phyloP scores from a whole-genome alignment of 495 filamentous ascomycete species.

The Penicillium ucsense region DNA sequence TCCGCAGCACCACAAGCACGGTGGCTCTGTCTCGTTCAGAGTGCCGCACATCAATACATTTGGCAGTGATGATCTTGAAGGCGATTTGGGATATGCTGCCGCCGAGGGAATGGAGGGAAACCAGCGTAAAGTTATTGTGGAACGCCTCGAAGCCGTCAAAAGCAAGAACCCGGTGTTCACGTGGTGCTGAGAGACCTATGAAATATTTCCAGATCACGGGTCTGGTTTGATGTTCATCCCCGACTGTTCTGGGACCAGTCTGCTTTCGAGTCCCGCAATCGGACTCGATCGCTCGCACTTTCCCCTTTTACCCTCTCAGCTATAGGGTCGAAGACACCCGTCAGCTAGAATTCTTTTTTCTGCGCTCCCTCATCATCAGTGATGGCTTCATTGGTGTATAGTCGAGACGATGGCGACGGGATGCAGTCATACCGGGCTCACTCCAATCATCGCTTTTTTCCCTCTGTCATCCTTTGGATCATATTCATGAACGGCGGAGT shows the following conservation, averaged over 20 bases:
- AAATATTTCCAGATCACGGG: background rate
- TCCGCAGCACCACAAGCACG: slow-evolving; percentile 30
- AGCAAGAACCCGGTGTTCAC: slow-evolving; percentile 92
- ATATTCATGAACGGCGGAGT: slow-evolving; percentile 20
- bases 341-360: too few species aligned
- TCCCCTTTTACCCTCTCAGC: too few species aligned
- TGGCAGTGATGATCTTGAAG: slow-evolving; percentile 72
- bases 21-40: slow-evolving; percentile 31
- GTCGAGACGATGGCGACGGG: too few species aligned
- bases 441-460: slow-evolving; percentile 1
- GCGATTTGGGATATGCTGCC: slow-evolving; percentile 88
- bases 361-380: too few species aligned
- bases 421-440: too few species aligned
- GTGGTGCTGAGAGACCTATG: slow-evolving; percentile 61
- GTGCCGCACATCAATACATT: slow-evolving; percentile 26
- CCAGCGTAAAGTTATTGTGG: slow-evolving; percentile 88
- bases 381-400: too few species aligned
- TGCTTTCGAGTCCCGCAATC: too few species aligned
- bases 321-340: too few species aligned
- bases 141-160: slow-evolving; percentile 90
- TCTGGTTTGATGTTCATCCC: background rate
- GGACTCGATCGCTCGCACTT: too few species aligned
- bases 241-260: background rate
- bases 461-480: slow-evolving; percentile 2
- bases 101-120: slow-evolving; percentile 88